These are phyloP conservation scores for Phlebiopsis gigantea DNA, from an alignment of 768 basidiomycete genomes.

Conservation along the genomic window DNA sequence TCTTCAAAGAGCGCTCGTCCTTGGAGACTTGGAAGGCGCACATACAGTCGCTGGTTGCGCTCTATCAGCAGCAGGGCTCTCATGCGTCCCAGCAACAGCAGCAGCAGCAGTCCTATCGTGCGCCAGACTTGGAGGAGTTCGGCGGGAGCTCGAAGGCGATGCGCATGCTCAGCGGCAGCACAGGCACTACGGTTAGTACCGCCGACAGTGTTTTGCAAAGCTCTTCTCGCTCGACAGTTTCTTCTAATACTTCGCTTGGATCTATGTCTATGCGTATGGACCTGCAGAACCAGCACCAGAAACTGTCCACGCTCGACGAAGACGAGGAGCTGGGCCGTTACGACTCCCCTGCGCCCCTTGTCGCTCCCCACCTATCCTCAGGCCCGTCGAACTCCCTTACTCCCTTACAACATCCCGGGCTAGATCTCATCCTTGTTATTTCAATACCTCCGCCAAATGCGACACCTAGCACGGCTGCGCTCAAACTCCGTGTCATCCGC, in stretches of 20 bases:
- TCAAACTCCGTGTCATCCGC: slow-evolving; percentile 88
- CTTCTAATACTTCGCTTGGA: slow-evolving; percentile 70
- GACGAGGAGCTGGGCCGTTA: slow-evolving; percentile 62
- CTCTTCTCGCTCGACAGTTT: slow-evolving; percentile 58
- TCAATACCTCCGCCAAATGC: slow-evolving; percentile 75
- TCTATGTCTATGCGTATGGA: slow-evolving; percentile 30
- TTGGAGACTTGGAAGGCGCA: slow-evolving; percentile 86
- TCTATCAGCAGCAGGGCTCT: slow-evolving; percentile 56
- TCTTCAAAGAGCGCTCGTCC: slow-evolving; percentile 87
- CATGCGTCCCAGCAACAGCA: slow-evolving; percentile 29
- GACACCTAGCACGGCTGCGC: slow-evolving; percentile 69
- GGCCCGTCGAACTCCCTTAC: slow-evolving; percentile 77
- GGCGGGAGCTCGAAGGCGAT: slow-evolving; percentile 72
- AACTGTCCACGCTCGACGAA: slow-evolving; percentile 64
- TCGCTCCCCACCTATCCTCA: slow-evolving; percentile 66
- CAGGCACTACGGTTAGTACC: slow-evolving; percentile 52
- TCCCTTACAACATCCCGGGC: slow-evolving; percentile 77
- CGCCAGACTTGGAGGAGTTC: slow-evolving; percentile 56
- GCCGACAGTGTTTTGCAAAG: slow-evolving; percentile 63
- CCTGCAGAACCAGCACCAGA: slow-evolving; percentile 30
- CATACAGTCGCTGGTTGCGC: slow-evolving; percentile 71
- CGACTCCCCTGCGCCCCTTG: slow-evolving; percentile 40
- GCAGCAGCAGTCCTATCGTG: slow-evolving; percentile 25
- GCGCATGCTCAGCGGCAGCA: slow-evolving; percentile 76
- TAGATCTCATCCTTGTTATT: slow-evolving; percentile 90